These are phyloP conservation scores for Paramecium biaurelia DNA, from an alignment of 73 alveolate genomes.

Conservation along the genomic window DNA sequence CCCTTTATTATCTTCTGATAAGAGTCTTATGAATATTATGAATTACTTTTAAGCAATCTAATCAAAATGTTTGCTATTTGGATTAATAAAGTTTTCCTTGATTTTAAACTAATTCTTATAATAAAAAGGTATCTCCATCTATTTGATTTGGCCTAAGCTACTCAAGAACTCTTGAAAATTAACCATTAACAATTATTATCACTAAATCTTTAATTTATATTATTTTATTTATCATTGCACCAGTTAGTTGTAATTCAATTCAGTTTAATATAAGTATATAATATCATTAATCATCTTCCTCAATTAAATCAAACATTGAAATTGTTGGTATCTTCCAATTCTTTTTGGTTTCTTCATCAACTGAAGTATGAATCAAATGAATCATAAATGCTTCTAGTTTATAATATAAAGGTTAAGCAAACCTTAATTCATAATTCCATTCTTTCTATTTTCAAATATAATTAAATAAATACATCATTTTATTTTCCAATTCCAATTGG, in stretches of 20 bases:
- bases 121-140: not conserved
- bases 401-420: not conserved
- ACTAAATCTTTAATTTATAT: constrained; percentile 4
- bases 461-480: not conserved
- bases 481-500: not conserved
- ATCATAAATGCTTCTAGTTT: constrained; percentile 5
- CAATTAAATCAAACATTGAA: constrained; percentile 25
- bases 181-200: not conserved
- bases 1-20: constrained; percentile 15
- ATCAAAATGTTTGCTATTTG: constrained; percentile 44
- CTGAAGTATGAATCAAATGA: constrained; percentile 7
- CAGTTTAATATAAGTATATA: not conserved
- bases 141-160: not conserved
- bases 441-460: not conserved
- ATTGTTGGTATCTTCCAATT: not conserved
- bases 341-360: constrained; percentile 36
- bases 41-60: constrained; percentile 13
- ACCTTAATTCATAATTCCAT: not conserved
- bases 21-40: not conserved
- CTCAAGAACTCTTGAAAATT: not conserved
- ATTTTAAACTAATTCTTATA: not conserved
- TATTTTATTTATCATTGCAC: not conserved
- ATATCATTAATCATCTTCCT: constrained; percentile 29
- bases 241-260: constrained; percentile 20
- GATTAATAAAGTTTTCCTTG: constrained; percentile 38